phyloP scores from a whole-genome alignment of 1,139 yeast species.

The Lodderomyces parapsilosis region DNA sequence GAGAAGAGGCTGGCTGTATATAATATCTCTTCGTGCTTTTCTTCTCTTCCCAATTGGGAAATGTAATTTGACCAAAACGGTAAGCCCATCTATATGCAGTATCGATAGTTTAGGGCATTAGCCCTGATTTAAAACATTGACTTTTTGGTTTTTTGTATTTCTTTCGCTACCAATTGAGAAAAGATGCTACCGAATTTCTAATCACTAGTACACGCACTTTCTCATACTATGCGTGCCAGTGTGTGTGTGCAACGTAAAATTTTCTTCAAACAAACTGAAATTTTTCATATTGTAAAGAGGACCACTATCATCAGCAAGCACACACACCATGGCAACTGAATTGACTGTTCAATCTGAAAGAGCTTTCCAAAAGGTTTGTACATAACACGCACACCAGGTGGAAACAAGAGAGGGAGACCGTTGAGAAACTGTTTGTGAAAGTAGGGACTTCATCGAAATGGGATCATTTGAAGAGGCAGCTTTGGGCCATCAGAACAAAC shows the following conservation, averaged over 20 bases:
- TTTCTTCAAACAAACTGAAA: constrained; percentile 1
- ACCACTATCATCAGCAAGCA: constrained; percentile 6
- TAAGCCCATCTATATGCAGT: not conserved
- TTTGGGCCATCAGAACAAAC: too few species aligned
- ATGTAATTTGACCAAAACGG: not conserved
- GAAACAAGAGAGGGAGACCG: too few species aligned
- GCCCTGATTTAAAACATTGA: not conserved
- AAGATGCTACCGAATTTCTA: too few species aligned
- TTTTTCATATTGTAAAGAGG: not conserved
- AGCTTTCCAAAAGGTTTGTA: constrained; percentile 99
- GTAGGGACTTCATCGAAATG: too few species aligned
- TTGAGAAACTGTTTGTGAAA: too few species aligned
- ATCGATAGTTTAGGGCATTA: not conserved
- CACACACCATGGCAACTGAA: constrained; percentile 99
- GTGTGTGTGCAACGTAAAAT: not conserved
- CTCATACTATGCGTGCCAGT: too few species aligned
- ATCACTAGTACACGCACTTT: too few species aligned
- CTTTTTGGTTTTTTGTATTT: not conserved
- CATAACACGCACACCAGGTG: too few species aligned
- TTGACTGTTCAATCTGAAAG: constrained; percentile 99
- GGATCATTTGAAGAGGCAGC: too few species aligned
- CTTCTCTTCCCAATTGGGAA: not conserved
- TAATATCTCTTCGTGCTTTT: too few species aligned
- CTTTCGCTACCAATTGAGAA: not conserved
- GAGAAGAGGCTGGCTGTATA: too few species aligned